Percentiles rank a stretch among this genome's conserved stretches.
These are phyloP conservation scores for Lodderomyces elongisporus DNA, from an alignment of 1,139 yeast genomes.

Conservation along the genomic window DNA sequence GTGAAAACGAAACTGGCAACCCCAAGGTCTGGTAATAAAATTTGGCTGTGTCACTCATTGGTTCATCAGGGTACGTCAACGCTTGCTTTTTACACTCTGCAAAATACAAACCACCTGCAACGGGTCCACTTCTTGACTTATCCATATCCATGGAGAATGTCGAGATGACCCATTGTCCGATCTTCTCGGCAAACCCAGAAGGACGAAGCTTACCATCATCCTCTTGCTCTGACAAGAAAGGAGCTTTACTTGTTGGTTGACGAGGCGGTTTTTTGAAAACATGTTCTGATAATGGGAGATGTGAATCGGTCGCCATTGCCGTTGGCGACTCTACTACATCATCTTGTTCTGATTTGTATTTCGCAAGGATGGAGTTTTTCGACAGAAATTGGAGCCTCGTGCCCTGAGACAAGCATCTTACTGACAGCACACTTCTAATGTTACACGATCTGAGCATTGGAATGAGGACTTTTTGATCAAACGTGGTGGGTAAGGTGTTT, in stretches of 20 bases:
- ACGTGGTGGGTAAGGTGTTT: too few species aligned
- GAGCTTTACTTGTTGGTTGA: slow-evolving; percentile 39
- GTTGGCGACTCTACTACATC: slow-evolving; percentile 32
- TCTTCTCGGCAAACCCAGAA: slow-evolving; percentile 62
- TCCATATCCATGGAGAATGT: slow-evolving; percentile 84
- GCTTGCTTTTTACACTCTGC: slow-evolving; percentile 86
- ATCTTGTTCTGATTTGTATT: slow-evolving; percentile 15
- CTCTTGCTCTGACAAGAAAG: slow-evolving; percentile 54
- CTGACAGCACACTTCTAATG: not conserved
- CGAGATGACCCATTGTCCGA: slow-evolving; percentile 70
- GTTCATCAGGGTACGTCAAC: slow-evolving; percentile 66
- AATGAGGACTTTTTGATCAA: too few species aligned
- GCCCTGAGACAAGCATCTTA: slow-evolving; percentile 6
- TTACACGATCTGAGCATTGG: slow-evolving; percentile 2
- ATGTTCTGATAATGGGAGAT: slow-evolving; percentile 44
- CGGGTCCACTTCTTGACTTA: slow-evolving; percentile 84
- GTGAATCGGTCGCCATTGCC: slow-evolving; percentile 45
- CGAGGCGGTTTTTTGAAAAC: slow-evolving; percentile 35
- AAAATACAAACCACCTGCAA: slow-evolving; percentile 85
- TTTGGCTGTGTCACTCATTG: slow-evolving; percentile 56
- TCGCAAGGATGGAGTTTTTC: slow-evolving; percentile 16
- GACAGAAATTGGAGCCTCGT: slow-evolving; percentile 11
- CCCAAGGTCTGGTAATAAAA: slow-evolving; percentile 77
- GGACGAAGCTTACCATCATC: slow-evolving; percentile 44
- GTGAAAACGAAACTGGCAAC: slow-evolving; percentile 81